Evolutionary conservation across 352 stramenopile species (phyloP), one percentile per base, ranked within the genome.

Genomic region (Phytophthora lateralis): DNA sequence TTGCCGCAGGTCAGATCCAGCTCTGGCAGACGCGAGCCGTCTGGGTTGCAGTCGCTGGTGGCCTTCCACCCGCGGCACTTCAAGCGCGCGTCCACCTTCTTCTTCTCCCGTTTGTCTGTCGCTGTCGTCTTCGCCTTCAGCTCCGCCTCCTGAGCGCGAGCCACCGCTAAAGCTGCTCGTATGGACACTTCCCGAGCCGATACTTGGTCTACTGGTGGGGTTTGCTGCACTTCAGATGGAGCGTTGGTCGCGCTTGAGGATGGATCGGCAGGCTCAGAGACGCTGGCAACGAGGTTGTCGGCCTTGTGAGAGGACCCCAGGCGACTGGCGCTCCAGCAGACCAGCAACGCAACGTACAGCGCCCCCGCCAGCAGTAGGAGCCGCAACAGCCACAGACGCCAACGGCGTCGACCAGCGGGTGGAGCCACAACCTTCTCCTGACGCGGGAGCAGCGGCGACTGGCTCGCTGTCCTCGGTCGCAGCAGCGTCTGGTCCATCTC

Each of bases 41-140:
- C 39, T 14, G 68, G 58, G 12, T 60, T 37, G 42, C 68, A 76
- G 12, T 61, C 58, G 15, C 38, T 18, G 4, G 68, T 76, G 24
- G 59, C 53, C 7, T 64, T 65, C 63, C 63, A 73, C 0, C 68
- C 68, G 11, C 69, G 48, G 49, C 68, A 76, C 4, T 54, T 60
- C 26, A 76, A 54, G 3, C 57, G 53, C 18, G 60, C 53, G 34
- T 63, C 47, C 11, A 69, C 37, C 17, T 45, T 65, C 7, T 66
- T 39, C 26, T 61, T 63, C 18, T 73, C 56, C 10, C 57, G 52
- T 37, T 69, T 63, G 26, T 54, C 34, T 9, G 60, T 51, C 14
- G 30, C 18, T 21, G 26, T 54, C 29, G 61, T 57, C 15, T 63
- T 57, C 3, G 26, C 8, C 12, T 55, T 34, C 47, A 58, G 59